phyloP scores from a whole-genome alignment of 164 flowering plant genomes.

The Echeveria elegans region DNA sequence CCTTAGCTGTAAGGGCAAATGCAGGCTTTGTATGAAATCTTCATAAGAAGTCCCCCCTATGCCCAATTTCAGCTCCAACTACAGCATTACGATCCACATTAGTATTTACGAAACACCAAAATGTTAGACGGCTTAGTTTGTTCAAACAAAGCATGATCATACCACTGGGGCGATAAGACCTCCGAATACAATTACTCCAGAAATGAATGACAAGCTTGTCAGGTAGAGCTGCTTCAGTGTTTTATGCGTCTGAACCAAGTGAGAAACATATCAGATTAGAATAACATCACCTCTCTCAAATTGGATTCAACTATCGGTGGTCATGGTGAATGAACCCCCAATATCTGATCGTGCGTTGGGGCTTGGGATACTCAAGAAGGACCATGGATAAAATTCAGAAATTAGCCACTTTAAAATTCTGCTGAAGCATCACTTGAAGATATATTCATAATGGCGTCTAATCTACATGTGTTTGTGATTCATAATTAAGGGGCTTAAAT shows the following conservation, averaged over 20 bases:
- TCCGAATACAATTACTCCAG: conserved; percentile 73
- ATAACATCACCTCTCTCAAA: background rate
- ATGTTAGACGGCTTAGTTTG: background rate
- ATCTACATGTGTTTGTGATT: background rate
- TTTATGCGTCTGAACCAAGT: conserved; percentile 46
- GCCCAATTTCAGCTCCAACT: conserved; percentile 91
- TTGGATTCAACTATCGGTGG: background rate
- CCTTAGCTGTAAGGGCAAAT: conserved; percentile 88
- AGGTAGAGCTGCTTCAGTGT: conserved; percentile 66
- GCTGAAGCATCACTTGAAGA: background rate
- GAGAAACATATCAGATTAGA: background rate
- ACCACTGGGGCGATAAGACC: conserved; percentile 88
- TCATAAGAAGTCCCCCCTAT: conserved; percentile 84
- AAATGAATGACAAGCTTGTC: conserved; percentile 61
- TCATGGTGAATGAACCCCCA: background rate
- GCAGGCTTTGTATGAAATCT: conserved; percentile 76
- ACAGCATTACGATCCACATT: conserved; percentile 13
- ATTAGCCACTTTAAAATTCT: background rate
- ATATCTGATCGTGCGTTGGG: background rate
- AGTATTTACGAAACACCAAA: background rate
- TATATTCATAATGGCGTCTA: background rate
- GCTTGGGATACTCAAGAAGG: background rate
- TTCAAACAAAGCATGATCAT: conserved; percentile 20
- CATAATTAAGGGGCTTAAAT: too few relatives aligned
- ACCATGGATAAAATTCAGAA: background rate